Evolutionary conservation across 495 filamentous ascomycete genomes (phyloP).

Genomic region (Hypoxylon lienhwacheense): DNA sequence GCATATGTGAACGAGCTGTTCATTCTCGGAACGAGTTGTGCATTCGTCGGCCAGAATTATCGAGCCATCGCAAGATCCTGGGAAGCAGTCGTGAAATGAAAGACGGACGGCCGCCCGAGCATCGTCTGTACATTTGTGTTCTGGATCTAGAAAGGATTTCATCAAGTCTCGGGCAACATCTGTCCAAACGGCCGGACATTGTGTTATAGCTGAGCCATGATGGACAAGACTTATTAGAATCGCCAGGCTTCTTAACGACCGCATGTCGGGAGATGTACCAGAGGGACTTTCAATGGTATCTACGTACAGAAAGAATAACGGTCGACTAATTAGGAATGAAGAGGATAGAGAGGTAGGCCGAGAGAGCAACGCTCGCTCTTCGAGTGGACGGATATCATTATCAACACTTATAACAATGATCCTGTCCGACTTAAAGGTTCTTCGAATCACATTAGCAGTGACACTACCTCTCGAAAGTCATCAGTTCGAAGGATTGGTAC

Average conservation of each 20-base stretch:
- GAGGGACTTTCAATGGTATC: too few species aligned
- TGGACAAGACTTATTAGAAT: conserved; percentile 11
- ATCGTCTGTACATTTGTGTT: conserved; percentile 26
- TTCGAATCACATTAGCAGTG: too few species aligned
- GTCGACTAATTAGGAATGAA: too few species aligned
- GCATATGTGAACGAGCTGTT: conserved; percentile 25
- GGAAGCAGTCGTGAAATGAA: conserved; percentile 34
- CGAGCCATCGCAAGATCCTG: conserved; percentile 29
- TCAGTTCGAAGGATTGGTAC: too few species aligned
- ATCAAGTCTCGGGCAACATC: conserved; percentile 31
- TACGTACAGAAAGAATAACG: too few species aligned
- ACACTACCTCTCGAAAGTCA: too few species aligned
- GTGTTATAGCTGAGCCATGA: conserved; percentile 4
- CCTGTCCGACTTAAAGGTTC: too few species aligned
- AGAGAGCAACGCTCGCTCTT: too few species aligned
- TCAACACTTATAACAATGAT: too few species aligned
- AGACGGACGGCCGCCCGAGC: conserved; percentile 34
- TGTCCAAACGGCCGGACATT: conserved; percentile 31
- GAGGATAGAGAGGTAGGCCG: too few species aligned
- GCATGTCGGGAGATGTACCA: conserved; percentile 16
- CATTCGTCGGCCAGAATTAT: conserved; percentile 30
- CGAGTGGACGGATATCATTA: too few species aligned
- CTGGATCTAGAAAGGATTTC: conserved; percentile 13
- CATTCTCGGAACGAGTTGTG: conserved; percentile 24
- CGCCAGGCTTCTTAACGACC: conserved; percentile 8